Evolutionary conservation across 805 yeast genomes (phyloP).

Genomic region (Yamadazyma ubonensis): DNA sequence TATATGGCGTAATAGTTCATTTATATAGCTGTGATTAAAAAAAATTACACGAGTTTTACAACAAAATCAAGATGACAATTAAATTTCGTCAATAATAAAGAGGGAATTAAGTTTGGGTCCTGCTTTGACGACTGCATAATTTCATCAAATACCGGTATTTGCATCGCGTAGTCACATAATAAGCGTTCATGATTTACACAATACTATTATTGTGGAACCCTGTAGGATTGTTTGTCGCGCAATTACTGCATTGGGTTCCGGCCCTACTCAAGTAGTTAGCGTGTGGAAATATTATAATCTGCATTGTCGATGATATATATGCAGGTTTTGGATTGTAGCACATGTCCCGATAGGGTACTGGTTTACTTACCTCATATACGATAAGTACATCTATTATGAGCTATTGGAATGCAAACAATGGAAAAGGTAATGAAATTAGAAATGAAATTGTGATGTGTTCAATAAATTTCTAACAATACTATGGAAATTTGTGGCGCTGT

Average conservation of each 20-base stretch:
- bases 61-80: too few relatives aligned
- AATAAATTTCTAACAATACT: background rate
- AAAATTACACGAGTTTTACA: too few relatives aligned
- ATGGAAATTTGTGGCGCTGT: background rate
- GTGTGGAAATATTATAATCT: background rate
- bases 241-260: constrained; percentile 3
- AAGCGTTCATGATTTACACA: constrained; percentile 2
- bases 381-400: background rate
- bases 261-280: constrained; percentile 1
- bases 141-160: background rate
- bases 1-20: too few relatives aligned
- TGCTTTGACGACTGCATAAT: background rate
- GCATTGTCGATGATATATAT: background rate
- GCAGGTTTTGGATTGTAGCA: background rate
- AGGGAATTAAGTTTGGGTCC: background rate
- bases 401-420: background rate
- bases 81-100: too few relatives aligned
- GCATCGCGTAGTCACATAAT: background rate
- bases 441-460: constrained; percentile 1
- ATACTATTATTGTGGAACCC: background rate
- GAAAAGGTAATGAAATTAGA: background rate
- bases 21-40: too few relatives aligned
- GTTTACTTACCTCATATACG: background rate
- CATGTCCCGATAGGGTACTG: background rate
- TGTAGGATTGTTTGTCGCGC: constrained; percentile 1